Evolutionary conservation across 2,329 filamentous ascomycete genomes (phyloP).

Genomic region (Xylariaceae sp.): DNA sequence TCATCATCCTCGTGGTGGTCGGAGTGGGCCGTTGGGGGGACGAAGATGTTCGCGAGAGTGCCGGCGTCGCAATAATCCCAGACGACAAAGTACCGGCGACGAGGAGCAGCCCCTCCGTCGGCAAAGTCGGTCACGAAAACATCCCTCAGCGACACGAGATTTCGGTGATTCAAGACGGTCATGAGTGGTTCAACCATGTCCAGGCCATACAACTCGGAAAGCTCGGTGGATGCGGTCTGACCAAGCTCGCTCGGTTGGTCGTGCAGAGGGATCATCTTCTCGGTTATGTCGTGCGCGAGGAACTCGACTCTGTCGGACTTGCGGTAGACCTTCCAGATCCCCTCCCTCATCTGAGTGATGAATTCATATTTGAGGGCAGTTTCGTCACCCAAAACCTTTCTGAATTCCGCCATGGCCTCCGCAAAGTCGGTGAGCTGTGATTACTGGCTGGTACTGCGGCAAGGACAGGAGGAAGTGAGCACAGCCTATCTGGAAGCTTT

Average conservation of each 20-base stretch:
- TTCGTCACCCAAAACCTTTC: not conserved
- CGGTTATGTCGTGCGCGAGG: constrained; percentile 22
- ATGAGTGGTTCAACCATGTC: constrained; percentile 22
- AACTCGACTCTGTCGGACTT: constrained; percentile 18
- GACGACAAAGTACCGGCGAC: constrained; percentile 21
- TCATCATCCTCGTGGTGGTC: constrained; percentile 5
- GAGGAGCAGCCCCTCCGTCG: constrained; percentile 8
- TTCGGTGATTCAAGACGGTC: constrained; percentile 40
- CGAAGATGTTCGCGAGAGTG: constrained; percentile 36
- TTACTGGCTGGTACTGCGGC: too few species aligned
- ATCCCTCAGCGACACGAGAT: constrained; percentile 37
- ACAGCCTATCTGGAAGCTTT: too few species aligned
- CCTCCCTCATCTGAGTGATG: constrained; percentile 16
- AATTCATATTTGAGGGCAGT: constrained; percentile 19
- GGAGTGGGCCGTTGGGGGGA: constrained; percentile 7
- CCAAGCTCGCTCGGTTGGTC: not conserved
- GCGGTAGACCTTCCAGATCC: constrained; percentile 21
- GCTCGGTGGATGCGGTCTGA: not conserved
- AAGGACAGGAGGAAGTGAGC: too few species aligned
- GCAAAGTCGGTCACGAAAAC: constrained; percentile 21
- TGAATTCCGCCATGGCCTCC: too few species aligned
- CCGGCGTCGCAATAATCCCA: constrained; percentile 48
- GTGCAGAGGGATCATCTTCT: constrained; percentile 8
- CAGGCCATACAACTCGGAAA: constrained; percentile 4
- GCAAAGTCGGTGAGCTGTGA: too few species aligned